Conservation (phyloP, 2,329 filamentous ascomycete genomes). For the Fusarium sp. region DNA sequence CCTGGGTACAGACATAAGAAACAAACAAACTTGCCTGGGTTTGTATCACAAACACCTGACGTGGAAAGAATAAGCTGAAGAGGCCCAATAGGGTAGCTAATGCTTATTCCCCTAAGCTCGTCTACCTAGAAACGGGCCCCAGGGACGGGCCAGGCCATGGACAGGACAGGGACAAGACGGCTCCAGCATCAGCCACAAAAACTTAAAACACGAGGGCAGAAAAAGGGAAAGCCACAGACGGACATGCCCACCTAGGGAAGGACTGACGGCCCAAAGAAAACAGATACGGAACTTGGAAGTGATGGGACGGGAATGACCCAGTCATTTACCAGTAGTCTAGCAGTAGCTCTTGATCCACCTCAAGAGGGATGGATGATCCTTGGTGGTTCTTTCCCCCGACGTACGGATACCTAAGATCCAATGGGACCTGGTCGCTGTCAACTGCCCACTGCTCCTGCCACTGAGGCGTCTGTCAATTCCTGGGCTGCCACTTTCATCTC, state of each 20-base stretch:
- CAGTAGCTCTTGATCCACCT: conserved; percentile 1
- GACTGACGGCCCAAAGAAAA: not conserved
- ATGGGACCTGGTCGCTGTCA: conserved; percentile 4
- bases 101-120: not conserved
- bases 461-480: not conserved
- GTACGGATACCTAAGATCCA: no score
- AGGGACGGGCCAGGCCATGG: not conserved
- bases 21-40: no score
- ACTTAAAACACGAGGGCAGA: not conserved
- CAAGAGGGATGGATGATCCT: conserved; percentile 8
- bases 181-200: conserved; percentile 5
- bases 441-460: not conserved
- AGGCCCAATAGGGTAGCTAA: not conserved
- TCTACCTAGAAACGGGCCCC: not conserved
- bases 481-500: not conserved
- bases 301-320: conserved; percentile 1
- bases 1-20: no score
- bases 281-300: not conserved
- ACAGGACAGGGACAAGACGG: not conserved
- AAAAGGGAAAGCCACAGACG: not conserved
- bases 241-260: not conserved
- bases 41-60: not conserved
- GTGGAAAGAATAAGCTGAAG: not conserved
- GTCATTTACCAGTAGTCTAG: no score
- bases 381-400: not conserved